Percentiles rank a stretch among this genome's conserved stretches.
Conservation (phyloP, 192 early-diverging fungal species). For the Coemansia sp. region DNA sequence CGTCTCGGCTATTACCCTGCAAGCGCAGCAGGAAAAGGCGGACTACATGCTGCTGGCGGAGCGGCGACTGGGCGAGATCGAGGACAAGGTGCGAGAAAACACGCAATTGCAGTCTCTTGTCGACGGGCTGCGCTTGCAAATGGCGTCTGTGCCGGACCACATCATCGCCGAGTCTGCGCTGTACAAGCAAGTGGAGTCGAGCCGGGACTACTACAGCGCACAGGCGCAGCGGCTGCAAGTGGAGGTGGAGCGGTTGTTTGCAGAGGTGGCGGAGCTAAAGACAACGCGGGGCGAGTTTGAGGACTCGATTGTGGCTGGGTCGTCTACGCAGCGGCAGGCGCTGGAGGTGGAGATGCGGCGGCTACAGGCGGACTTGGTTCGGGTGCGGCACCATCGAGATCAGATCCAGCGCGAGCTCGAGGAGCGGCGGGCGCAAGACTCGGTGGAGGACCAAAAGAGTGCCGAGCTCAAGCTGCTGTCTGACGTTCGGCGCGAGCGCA, state of each 20-base stretch:
- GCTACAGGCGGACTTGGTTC: conserved; percentile 58
- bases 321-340: conserved; percentile 45
- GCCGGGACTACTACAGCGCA: conserved; percentile 55
- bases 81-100: conserved; percentile 56
- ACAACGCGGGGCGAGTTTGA: conserved; percentile 43
- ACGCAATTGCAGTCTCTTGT: conserved; percentile 51
- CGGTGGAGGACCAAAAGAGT: conserved; percentile 51
- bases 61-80: conserved; percentile 57
- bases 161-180: conserved; percentile 56
- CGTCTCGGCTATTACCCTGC: conserved; percentile 23
- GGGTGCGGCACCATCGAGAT: conserved; percentile 61
- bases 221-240: conserved; percentile 54
- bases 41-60: conserved; percentile 55
- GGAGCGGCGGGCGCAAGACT: conserved; percentile 50
- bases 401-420: conserved; percentile 55
- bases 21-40: conserved; percentile 45
- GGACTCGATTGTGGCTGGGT: conserved; percentile 42
- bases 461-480: conserved; percentile 55
- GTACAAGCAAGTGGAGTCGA: conserved; percentile 54
- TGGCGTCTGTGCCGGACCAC: conserved; percentile 56
- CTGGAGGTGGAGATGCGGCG: conserved; percentile 60
- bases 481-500: conserved; percentile 60
- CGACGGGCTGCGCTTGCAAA: conserved; percentile 55
- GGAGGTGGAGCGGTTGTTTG: conserved; percentile 44
- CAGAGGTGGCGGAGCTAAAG: conserved; percentile 50